These are phyloP conservation scores for Starmerella ratchasimensis DNA, from an alignment of 805 yeast species.

Conservation along the genomic window DNA sequence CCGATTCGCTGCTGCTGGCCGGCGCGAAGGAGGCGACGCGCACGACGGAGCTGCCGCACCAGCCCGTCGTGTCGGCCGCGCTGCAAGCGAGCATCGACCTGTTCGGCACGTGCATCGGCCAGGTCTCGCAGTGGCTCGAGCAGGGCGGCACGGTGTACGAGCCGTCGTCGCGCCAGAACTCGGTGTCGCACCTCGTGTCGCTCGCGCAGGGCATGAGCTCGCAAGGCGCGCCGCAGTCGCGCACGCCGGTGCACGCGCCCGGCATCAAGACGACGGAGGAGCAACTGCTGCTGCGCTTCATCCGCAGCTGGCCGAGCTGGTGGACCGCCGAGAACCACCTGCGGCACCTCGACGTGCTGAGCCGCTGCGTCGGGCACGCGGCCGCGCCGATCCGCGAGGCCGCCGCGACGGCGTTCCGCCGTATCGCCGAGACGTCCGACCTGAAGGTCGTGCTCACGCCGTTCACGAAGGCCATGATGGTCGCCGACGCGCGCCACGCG, in stretches of 20 bases:
- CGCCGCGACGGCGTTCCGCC: slow-evolving; percentile 9
- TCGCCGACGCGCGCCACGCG: slow-evolving; percentile 8
- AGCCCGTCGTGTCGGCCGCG: slow-evolving; percentile 14
- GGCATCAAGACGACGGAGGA: slow-evolving; percentile 15
- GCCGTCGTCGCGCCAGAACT: slow-evolving; percentile 16
- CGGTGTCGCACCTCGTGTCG: slow-evolving; percentile 18
- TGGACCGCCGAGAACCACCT: slow-evolving; percentile 38
- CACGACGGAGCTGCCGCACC: slow-evolving; percentile 13
- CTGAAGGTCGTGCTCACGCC: slow-evolving; percentile 10
- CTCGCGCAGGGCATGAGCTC: slow-evolving; percentile 11
- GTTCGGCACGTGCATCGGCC: slow-evolving; percentile 20
- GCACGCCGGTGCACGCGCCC: background rate
- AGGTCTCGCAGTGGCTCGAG: slow-evolving; percentile 15
- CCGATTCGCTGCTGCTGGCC: slow-evolving; percentile 1
- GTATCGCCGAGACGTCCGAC: slow-evolving; percentile 9
- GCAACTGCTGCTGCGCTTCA: slow-evolving; percentile 15
- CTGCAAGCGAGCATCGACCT: slow-evolving; percentile 19
- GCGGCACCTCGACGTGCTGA: slow-evolving; percentile 57
- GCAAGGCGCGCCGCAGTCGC: too few species aligned
- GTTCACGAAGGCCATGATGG: slow-evolving; percentile 14
- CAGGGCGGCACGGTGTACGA: slow-evolving; percentile 10
- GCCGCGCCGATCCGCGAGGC: slow-evolving; percentile 4
- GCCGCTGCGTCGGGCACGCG: slow-evolving; percentile 29
- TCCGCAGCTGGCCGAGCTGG: slow-evolving; percentile 67
- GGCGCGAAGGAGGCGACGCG: slow-evolving; percentile 14